These are phyloP conservation scores for Nicotiana attenuata DNA, from an alignment of 257 asterid species.

Conservation along the genomic window DNA sequence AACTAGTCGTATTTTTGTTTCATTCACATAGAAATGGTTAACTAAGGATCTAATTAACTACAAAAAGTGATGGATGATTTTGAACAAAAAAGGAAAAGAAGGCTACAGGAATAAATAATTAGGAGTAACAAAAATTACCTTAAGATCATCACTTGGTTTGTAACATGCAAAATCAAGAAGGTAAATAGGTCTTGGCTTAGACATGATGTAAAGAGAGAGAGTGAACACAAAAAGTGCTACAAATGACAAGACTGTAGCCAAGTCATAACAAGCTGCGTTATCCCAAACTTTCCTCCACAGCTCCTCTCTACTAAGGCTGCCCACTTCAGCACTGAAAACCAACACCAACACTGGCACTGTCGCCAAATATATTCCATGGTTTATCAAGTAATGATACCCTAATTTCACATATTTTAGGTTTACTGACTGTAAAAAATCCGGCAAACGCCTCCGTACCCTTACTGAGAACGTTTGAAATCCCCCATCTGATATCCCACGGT, in stretches of 20 bases:
- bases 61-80: neutral
- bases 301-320: conserved; percentile 71
- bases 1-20: neutral
- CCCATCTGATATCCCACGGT: conserved; percentile 73
- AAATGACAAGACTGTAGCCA: conserved; percentile 53
- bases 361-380: conserved; percentile 66
- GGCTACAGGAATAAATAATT: neutral
- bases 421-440: conserved; percentile 86
- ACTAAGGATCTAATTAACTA: neutral
- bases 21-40: neutral
- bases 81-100: neutral
- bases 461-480: conserved; percentile 80
- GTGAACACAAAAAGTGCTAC: conserved; percentile 55
- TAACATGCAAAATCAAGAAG: conserved; percentile 84
- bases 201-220: conserved; percentile 54
- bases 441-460: conserved; percentile 66
- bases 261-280: conserved; percentile 55
- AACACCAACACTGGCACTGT: conserved; percentile 62
- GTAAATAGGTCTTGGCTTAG: conserved; percentile 61
- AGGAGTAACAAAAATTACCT: conserved; percentile 31
- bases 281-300: conserved; percentile 75
- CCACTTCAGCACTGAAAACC: conserved; percentile 75
- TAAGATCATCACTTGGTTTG: conserved; percentile 76
- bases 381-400: conserved; percentile 81
- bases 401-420: conserved; percentile 80